Base-by-base conservation (phyloP, 768 basidiomycete genomes). In the Cubamyces sp. region DNA sequence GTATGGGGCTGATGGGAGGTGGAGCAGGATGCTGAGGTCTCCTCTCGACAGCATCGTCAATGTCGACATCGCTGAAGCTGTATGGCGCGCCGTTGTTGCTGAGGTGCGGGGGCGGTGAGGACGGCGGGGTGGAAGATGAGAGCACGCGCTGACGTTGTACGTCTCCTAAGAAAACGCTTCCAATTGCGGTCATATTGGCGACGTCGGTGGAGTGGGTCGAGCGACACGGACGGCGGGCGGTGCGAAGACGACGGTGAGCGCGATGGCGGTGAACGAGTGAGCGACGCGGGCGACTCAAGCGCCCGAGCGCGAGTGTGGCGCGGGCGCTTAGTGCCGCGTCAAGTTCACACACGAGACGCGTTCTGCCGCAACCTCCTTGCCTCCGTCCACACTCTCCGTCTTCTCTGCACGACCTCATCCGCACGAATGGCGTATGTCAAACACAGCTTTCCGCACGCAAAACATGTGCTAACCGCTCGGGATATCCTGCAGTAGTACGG, bases 131-230 rank as follows among this genome's bases (percentile, higher is more conserved):
- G 21, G 86, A 82, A 41, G 83, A 64, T 1, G 74, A 84, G 14
- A 89, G 73, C 43, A 87, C 74, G 43, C 89, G 85, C 66, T 82
- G 80, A 64, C 88, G 86, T 70, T 85, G 84, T 8, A 85, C 74
- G 76, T 93, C 92, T 59, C 91, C 92, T 56, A 93, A 80, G 74
- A 93, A 93, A 23, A 89, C 91, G 69, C 88, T 90, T 52, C 91
- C 90, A 56, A 92, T 82, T 66, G 73, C 78, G 49, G 84, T 75
- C 84, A 85, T 84, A 3, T 42, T 15, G 60, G 21, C 19, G 1
- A 28, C 2, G 56, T 51, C 47, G 39, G 37, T 21, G 25, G 23
- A 23, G 14, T 12, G 23, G 1, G 43, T 39, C 40, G 39, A 45
- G 15, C 28, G 23, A 26, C 47, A 21, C 50, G 40, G 57, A 34